Percentiles rank a stretch among this genome's conserved stretches.
Evolutionary conservation across 2,329 filamentous ascomycete species (phyloP).

Genomic region (Huntiella moniliformis): DNA sequence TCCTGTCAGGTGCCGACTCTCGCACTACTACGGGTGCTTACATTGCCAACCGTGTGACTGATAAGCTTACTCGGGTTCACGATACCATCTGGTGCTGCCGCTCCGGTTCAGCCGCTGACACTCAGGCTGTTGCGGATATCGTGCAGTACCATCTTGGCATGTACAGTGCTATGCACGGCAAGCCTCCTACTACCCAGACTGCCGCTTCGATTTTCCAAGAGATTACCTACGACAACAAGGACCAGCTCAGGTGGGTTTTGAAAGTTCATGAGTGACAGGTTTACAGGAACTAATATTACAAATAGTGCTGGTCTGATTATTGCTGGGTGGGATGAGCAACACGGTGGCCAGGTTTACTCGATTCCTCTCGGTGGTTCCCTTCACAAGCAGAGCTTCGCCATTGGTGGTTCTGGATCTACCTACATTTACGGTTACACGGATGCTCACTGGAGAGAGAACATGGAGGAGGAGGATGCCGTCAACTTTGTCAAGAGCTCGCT

Average conservation of each 20-base stretch:
- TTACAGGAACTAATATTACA: background rate
- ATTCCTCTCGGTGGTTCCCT: constrained; percentile 91
- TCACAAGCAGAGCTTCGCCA: constrained; percentile 92
- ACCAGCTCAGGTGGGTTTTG: constrained; percentile 55
- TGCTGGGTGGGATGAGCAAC: constrained; percentile 88
- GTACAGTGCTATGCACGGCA: constrained; percentile 78
- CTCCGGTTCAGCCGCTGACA: constrained; percentile 92
- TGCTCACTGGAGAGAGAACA: constrained; percentile 83
- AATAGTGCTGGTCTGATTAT: constrained; percentile 90
- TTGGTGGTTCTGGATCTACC: constrained; percentile 89
- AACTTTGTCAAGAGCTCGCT: constrained; percentile 83
- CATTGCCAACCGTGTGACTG: constrained; percentile 96
- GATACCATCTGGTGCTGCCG: constrained; percentile 99
- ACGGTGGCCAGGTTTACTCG: constrained; percentile 93
- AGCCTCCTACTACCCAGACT: constrained; percentile 81
- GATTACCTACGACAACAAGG: constrained; percentile 95
- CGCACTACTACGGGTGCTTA: constrained; percentile 94
- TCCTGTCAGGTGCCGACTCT: constrained; percentile 59
- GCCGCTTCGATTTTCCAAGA: constrained; percentile 95
- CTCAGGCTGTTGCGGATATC: constrained; percentile 93
- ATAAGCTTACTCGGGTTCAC: constrained; percentile 96
- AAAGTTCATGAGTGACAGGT: background rate
- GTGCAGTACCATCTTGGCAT: constrained; percentile 91
- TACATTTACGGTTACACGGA: constrained; percentile 99
- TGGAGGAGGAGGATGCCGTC: constrained; percentile 83